Base-by-base conservation (phyloP, 108 stramenopile species). In the Conticribra guillardii region DNA sequence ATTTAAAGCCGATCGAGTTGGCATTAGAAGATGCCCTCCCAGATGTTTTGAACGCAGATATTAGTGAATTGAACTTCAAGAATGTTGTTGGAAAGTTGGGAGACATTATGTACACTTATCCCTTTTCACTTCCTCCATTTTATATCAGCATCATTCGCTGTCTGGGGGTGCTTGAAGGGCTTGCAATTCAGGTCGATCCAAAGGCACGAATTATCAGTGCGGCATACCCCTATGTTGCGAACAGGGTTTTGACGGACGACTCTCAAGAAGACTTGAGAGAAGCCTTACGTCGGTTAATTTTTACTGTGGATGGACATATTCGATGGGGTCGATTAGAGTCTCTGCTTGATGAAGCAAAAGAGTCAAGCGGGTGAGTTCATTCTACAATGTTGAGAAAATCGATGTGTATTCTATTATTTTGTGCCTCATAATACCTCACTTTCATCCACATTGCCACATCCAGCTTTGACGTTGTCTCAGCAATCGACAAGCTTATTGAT, bases 71-170 rank as follows among this genome's bases (percentile, higher is more conserved):
- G 52, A 98, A 98, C 76, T 95, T 98, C 79, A 97, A 96, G 82
- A 97, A 97, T 82, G 94, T 98, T 18, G 84, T 97, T 60, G 89
- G 88, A 64, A 90, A 96, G 64, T 86, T 98, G 27, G 97, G 97
- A 15, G 97, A 98, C 59, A 96, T 98, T 67, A 92, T 98, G 87
- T 98, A 98, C 82, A 96, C 86, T 0, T 98, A 89, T 82, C 97
- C 97, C 34, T 98, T 98, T 76, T 88, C 88, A 1, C 71, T 98
- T 21, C 97, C 97, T 51, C 97, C 97, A 18, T 98, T 97, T 71
- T 98, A 98, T 83, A 97, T 97, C 65, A 89, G 96, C 53, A 98
- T 98, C 62, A 98, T 98, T 71, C 90, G 97, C 14, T 98, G 97
- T 69, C 74, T 98, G 21, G 97, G 97, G 46, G 97, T 98, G 16